Evolutionary conservation across 805 yeast genomes (phyloP).

Genomic region (Suhomyces sp.): DNA sequence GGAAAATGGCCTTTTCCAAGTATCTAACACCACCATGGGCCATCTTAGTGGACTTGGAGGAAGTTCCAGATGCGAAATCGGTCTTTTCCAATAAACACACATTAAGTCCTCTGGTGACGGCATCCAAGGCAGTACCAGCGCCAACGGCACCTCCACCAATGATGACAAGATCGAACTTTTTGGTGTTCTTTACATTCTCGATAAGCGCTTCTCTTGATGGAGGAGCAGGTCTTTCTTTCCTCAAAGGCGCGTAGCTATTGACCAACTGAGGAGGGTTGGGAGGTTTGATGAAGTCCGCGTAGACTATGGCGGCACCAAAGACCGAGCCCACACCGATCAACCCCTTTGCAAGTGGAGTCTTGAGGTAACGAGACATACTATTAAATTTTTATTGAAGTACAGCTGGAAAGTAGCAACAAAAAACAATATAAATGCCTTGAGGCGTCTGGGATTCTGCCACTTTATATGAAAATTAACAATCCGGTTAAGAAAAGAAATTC

Average conservation of each 20-base stretch:
- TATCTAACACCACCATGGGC: slow-evolving; percentile 98
- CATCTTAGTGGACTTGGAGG: slow-evolving; percentile 91
- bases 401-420: background rate
- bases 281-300: slow-evolving; percentile 39
- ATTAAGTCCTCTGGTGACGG: slow-evolving; percentile 83
- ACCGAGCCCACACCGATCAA: slow-evolving; percentile 29
- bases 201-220: slow-evolving; percentile 57
- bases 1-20: slow-evolving; percentile 91
- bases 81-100: slow-evolving; percentile 83
- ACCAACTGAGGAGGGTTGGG: slow-evolving; percentile 26
- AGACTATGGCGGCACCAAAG: slow-evolving; percentile 36
- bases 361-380: slow-evolving; percentile 8
- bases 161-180: slow-evolving; percentile 73
- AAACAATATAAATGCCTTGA: background rate
- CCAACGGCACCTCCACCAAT: slow-evolving; percentile 98
- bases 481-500: background rate
- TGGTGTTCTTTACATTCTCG: slow-evolving; percentile 37
- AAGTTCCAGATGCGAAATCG: slow-evolving; percentile 91
- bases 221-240: slow-evolving; percentile 45
- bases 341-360: slow-evolving; percentile 22
- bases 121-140: slow-evolving; percentile 89
- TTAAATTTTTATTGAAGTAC: background rate
- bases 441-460: background rate
- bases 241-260: slow-evolving; percentile 42
- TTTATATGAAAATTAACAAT: background rate